Base-by-base conservation (phyloP, 495 filamentous ascomycete genomes). In the Aspergillus olivimuriae region DNA sequence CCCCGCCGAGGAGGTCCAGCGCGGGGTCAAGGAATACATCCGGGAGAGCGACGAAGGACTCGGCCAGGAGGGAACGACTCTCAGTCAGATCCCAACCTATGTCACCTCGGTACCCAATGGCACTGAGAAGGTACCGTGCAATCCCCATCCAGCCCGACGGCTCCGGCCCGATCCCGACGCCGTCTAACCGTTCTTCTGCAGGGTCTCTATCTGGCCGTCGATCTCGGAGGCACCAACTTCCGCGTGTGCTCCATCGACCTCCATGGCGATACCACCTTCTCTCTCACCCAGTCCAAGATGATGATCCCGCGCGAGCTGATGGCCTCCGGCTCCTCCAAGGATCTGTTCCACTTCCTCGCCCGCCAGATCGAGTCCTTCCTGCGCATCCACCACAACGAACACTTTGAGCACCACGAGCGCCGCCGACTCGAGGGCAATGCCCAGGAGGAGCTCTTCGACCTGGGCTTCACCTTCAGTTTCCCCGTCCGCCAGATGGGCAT, bases 391-490 rank as follows among this genome's bases (percentile, higher is more conserved):
- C 92, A 98, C 62, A 77, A 79, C 34, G 89, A 96, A 17, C 89
- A 94, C 57, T 97, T 95, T 48, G 75, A 82, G 47, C 74, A 76
- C 28, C 77, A 89, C 58, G 52, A 80, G 40, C 73, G 73, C 36
- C 78, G 82, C 40, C 75, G 78, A 21, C 62, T 72, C 43, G 73
- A 77, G 19, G 76, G 72, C 7, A 77, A 68, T 48, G 64, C 60
- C 31, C 76, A 83, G 28, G 78, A 87, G 57, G 73, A 94, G 34
- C 73, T 90, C 41, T 94, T 98, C 61, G 81, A 88, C 54, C 72
- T 98, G 10, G 92, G 92, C 12, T 97, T 98, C 68, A 97, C 92
- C 26, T 98, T 98, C 70, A 90, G 84, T 60, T 98, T 98, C 64
- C 92, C 92, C 12, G 92, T 98, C 19, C 81, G 94, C 53, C 92